Base-by-base conservation (phyloP, 139 green algal genomes). In the Diplosphaera chodatii region DNA sequence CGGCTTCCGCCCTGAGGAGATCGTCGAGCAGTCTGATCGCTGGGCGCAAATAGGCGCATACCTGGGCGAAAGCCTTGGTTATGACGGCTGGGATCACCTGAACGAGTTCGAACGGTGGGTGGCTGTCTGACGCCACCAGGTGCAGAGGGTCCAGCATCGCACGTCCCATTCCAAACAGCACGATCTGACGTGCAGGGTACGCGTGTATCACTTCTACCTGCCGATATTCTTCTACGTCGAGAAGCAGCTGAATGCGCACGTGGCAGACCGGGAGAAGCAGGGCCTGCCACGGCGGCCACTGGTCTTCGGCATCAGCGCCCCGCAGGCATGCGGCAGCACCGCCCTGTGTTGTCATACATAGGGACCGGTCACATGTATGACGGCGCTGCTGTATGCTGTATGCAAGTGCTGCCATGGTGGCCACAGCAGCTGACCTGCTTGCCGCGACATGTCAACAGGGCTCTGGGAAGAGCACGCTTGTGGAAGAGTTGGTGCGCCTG, bases 381-480 rank as follows among this genome's bases (percentile, higher is more conserved):
- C n/a, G n/a, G n/a, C n/a, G n/a, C n/a, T n/a, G n/a, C n/a, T n/a
- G n/a, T n/a, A n/a, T n/a, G n/a, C n/a, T n/a, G n/a, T n/a, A n/a
- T n/a, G n/a, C n/a, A n/a, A n/a, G n/a, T n/a, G n/a, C n/a, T n/a
- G n/a, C n/a, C n/a, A n/a, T n/a, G n/a, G n/a, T n/a, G n/a, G n/a
- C n/a, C n/a, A n/a, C n/a, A n/a, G n/a, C n/a, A n/a, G n/a, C n/a
- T n/a, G n/a, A n/a, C n/a, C n/a, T n/a, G n/a, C n/a, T n/a, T n/a
- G n/a, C n/a, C n/a, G n/a, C n/a, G n/a, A n/a, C n/a, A n/a, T n/a
- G n/a, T n/a, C n/a, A n/a, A n/a, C n/a, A 97, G 71, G 96, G 96
- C 16, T 99, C 92, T 73, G 96, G 96, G 63, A 99, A 99, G 81
- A 94, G 89, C 3, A 99, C 96, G 8, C 65, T 99, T 10, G 93